Evolutionary conservation across 164 flowering plant species (phyloP).

Genomic region (Tetrastigma voinierianum): DNA sequence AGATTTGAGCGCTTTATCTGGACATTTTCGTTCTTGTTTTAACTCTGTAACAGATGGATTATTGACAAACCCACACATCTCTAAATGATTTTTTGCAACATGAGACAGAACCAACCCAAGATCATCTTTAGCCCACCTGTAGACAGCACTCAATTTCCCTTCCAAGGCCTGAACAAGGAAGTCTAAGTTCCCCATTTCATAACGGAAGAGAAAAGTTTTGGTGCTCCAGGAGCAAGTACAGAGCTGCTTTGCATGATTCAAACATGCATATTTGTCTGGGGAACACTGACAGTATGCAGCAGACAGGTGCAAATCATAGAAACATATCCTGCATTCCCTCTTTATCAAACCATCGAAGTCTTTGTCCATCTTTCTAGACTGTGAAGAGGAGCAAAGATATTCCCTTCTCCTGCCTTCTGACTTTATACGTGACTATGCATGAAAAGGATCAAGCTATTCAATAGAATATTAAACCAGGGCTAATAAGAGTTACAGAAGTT

Average conservation of each 20-base stretch:
- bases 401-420: constrained; percentile 48
- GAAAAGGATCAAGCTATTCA: constrained; percentile 2
- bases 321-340: constrained; percentile 63
- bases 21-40: constrained; percentile 3
- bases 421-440: constrained; percentile 49
- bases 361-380: constrained; percentile 46
- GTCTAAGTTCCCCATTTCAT: constrained; percentile 54
- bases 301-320: constrained; percentile 67
- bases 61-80: constrained; percentile 3
- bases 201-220: constrained; percentile 55
- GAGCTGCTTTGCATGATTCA: constrained; percentile 61
- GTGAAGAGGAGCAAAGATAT: constrained; percentile 41
- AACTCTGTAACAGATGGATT: constrained; percentile 5
- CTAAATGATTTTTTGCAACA: constrained; percentile 23
- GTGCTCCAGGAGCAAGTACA: constrained; percentile 66
- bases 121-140: constrained; percentile 72
- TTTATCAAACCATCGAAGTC: constrained; percentile 44
- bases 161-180: constrained; percentile 65
- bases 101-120: constrained; percentile 55
- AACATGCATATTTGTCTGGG: constrained; percentile 58
- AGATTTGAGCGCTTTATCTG: constrained; percentile 3
- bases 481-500: no score
- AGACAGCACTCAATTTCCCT: constrained; percentile 71
- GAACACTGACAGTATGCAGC: constrained; percentile 73
- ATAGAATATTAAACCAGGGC: no score